These are phyloP conservation scores for Angomonas ambiguus DNA, from an alignment of 208 protist species.

Conservation along the genomic window DNA sequence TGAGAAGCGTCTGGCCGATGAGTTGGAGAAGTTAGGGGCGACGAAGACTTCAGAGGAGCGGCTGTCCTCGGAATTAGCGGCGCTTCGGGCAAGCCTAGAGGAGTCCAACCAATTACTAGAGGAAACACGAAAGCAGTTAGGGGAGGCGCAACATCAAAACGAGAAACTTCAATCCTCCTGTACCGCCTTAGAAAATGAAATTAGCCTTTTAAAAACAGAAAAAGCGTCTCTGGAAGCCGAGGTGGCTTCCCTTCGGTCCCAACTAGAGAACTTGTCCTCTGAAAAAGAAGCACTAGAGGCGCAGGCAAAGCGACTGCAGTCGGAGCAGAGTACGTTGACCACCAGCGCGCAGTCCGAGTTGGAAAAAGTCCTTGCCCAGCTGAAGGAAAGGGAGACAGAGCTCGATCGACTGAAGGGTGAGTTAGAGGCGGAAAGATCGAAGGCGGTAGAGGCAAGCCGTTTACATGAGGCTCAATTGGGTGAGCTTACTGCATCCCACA, in stretches of 20 bases:
- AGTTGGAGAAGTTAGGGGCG: slow-evolving; percentile 12
- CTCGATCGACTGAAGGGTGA: background rate
- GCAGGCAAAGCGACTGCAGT: slow-evolving; percentile 2
- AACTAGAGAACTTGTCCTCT: slow-evolving; percentile 13
- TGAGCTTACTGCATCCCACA: slow-evolving; percentile 10
- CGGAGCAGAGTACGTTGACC: slow-evolving; percentile 5
- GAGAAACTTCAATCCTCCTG: slow-evolving; percentile 20
- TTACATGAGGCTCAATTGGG: background rate
- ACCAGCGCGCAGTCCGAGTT: slow-evolving; percentile 13
- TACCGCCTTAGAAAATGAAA: slow-evolving; percentile 22
- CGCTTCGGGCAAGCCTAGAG: background rate
- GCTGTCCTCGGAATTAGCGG: slow-evolving; percentile 10
- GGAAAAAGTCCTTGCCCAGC: background rate
- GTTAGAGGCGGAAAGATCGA: background rate
- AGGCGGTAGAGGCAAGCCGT: background rate
- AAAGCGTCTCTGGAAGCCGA: slow-evolving; percentile 11
- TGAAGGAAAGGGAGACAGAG: background rate
- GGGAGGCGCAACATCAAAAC: slow-evolving; percentile 16
- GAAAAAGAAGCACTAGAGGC: background rate
- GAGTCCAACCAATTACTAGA: background rate
- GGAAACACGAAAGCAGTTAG: slow-evolving; percentile 7
- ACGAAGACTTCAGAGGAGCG: slow-evolving; percentile 15
- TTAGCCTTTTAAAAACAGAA: slow-evolving; percentile 23
- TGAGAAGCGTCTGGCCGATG: slow-evolving; percentile 15
- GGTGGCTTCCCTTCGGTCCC: background rate